Conservation (phyloP, 257 asterid genomes). For the Nyctanthes arbortristis region DNA sequence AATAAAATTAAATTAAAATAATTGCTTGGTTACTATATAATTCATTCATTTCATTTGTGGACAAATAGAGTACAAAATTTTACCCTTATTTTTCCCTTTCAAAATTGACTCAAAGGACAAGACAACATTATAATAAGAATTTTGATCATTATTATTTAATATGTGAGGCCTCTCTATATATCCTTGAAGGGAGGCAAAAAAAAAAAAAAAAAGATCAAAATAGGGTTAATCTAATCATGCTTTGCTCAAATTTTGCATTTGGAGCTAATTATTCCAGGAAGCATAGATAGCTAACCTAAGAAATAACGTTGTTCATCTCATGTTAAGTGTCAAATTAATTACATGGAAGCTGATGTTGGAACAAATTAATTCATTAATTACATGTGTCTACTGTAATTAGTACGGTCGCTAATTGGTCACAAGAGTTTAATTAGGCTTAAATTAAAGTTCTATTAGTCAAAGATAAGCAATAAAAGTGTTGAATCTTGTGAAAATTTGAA, state of each 20-base stretch:
- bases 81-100: neutral
- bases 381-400: no score
- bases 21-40: neutral
- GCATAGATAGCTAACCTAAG: no score
- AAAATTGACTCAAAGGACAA: neutral
- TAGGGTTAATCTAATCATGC: no score
- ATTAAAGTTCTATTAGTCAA: neutral
- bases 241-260: no score
- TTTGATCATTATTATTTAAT: neutral
- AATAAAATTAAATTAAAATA: neutral
- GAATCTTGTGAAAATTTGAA: conserved; percentile 9
- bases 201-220: no score
- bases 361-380: no score
- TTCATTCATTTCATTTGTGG: neutral
- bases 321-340: no score
- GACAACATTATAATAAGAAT: no score
- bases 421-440: neutral
- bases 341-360: no score
- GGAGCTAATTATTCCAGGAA: no score
- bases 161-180: neutral
- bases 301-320: no score
- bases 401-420: no score
- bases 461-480: neutral
- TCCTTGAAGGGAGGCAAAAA: neutral
- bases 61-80: neutral